Evolutionary conservation across 83 land plant species (phyloP).

Genomic region (Diphasiastrum complanatum): DNA sequence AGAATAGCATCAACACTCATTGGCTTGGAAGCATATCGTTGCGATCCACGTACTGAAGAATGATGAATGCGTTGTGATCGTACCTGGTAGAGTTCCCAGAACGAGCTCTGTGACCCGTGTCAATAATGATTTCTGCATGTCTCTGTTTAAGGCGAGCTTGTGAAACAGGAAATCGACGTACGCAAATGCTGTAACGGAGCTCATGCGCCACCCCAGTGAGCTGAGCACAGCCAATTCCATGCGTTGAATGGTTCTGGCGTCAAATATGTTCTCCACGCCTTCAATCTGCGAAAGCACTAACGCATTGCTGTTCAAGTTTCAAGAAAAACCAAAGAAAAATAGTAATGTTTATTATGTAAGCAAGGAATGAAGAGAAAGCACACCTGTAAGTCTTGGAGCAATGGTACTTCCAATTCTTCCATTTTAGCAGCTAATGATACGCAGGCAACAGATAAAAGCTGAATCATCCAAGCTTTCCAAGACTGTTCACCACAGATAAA

Average conservation of each 20-base stretch:
- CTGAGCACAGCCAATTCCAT: constrained; percentile 42
- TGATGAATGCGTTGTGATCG: no score
- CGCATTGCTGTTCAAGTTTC: background rate
- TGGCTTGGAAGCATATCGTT: no score
- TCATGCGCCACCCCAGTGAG: constrained; percentile 39
- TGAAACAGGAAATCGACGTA: constrained; percentile 18
- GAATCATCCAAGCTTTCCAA: constrained; percentile 68
- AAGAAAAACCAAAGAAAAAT: no score
- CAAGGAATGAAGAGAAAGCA: constrained; percentile 1
- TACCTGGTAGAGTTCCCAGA: constrained; percentile 10
- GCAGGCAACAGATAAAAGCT: constrained; percentile 52
- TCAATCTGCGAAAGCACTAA: constrained; percentile 10
- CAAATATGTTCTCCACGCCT: constrained; percentile 21
- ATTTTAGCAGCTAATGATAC: constrained; percentile 68
- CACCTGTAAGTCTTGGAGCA: constrained; percentile 59
- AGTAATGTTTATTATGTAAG: background rate
- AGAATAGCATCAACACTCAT: background rate
- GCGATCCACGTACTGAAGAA: no score
- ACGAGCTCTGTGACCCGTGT: constrained; percentile 2
- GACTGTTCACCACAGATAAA: no score
- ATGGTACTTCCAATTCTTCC: constrained; percentile 64
- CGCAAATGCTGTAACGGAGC: constrained; percentile 36
- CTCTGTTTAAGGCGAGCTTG: constrained; percentile 1
- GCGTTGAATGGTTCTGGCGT: constrained; percentile 36
- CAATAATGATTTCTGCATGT: background rate